Evolutionary conservation across 2,329 filamentous ascomycete genomes (phyloP).

Genomic region (Talaromyces amestolkiae): DNA sequence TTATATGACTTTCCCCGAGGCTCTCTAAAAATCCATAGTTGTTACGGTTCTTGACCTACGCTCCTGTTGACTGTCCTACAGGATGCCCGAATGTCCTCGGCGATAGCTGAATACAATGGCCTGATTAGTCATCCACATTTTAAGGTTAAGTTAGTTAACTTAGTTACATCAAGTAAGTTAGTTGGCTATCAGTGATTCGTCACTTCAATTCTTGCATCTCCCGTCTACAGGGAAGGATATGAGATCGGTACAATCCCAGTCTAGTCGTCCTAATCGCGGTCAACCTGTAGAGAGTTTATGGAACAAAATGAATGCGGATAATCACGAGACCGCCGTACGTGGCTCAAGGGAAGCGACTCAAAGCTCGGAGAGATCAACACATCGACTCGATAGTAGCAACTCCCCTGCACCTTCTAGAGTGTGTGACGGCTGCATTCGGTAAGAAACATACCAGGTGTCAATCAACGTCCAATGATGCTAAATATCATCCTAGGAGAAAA

Average conservation of each 20-base stretch:
- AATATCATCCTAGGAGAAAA: neutral
- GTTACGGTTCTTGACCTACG: neutral
- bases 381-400: neutral
- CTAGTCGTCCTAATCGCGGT: neutral
- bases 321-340: neutral
- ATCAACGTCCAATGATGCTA: neutral
- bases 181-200: neutral
- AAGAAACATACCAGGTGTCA: neutral
- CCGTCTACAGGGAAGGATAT: neutral
- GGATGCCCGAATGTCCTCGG: neutral
- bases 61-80: neutral
- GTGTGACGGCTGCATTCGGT: slow-evolving; percentile 23
- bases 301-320: neutral
- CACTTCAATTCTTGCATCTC: neutral
- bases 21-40: neutral
- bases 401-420: slow-evolving; percentile 10
- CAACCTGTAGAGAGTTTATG: neutral
- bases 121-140: neutral
- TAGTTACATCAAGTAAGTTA: neutral
- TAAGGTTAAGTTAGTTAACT: too few relatives aligned
- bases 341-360: neutral
- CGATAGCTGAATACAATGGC: neutral
- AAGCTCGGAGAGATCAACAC: neutral
- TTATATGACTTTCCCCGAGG: neutral
- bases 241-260: neutral